Conservation (phyloP, 306 rosid genomes). For the Macrotyloma uniflorum region DNA sequence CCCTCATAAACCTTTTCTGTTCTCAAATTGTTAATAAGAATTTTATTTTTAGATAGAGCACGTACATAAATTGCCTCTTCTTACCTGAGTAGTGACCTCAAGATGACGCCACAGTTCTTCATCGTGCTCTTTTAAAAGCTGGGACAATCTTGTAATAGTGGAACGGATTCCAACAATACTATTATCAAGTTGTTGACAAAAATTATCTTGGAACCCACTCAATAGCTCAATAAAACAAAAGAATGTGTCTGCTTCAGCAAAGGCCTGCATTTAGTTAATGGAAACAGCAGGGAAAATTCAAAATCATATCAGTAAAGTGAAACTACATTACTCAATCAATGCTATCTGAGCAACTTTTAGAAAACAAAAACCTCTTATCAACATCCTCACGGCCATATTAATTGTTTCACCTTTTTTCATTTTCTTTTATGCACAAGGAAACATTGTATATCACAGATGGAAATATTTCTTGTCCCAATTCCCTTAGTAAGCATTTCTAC, state of each 20-base stretch:
- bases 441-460: slow-evolving; percentile 10
- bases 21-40: slow-evolving; percentile 27
- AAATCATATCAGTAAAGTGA: slow-evolving; percentile 9
- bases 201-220: slow-evolving; percentile 92
- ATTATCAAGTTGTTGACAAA: slow-evolving; percentile 96
- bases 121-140: slow-evolving; percentile 90
- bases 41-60: slow-evolving; percentile 10
- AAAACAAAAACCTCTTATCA: slow-evolving; percentile 13
- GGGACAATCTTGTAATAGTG: slow-evolving; percentile 82
- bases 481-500: slow-evolving; percentile 2
- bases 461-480: not conserved
- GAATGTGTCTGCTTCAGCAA: slow-evolving; percentile 94
- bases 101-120: slow-evolving; percentile 99
- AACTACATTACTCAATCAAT: slow-evolving; percentile 9
- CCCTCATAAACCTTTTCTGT: not conserved
- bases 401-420: slow-evolving; percentile 2
- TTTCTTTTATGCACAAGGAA: slow-evolving; percentile 6
- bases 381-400: slow-evolving; percentile 1
- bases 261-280: slow-evolving; percentile 61
- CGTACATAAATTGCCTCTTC: slow-evolving; percentile 33
- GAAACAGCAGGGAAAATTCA: slow-evolving; percentile 31
- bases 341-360: slow-evolving; percentile 11
- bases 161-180: slow-evolving; percentile 96
- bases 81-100: slow-evolving; percentile 90
- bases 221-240: slow-evolving; percentile 95